These are phyloP conservation scores for Cerrena zonata DNA, from an alignment of 1,284 basidiomycete species.

Conservation along the genomic window DNA sequence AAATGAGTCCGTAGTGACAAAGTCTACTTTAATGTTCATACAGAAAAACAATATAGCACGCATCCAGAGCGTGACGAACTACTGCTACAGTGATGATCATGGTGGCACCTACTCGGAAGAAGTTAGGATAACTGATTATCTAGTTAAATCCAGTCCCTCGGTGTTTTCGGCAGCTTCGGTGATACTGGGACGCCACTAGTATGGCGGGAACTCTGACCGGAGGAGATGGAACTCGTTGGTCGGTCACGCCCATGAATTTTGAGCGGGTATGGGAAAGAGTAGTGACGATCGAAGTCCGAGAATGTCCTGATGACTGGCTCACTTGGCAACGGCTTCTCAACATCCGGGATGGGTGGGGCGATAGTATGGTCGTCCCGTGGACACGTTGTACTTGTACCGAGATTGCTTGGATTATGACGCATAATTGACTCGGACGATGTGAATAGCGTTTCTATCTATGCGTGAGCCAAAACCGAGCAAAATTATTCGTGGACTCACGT, in stretches of 20 bases:
- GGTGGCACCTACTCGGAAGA: no score
- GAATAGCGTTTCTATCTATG: conserved; percentile 24
- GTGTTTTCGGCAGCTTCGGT: no score
- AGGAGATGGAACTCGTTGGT: neutral
- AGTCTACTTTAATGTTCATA: neutral
- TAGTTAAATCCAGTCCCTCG: no score
- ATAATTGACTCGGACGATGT: conserved; percentile 39
- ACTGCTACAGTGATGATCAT: no score
- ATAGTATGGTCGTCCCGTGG: conserved; percentile 9
- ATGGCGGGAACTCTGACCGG: neutral
- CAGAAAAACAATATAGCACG: no score
- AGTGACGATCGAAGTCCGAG: conserved; percentile 7
- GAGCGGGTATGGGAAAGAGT: conserved; percentile 1
- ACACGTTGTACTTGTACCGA: conserved; percentile 16
- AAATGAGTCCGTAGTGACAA: no score
- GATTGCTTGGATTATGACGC: conserved; percentile 28
- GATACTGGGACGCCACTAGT: conserved; percentile 1
- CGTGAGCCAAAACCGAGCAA: neutral
- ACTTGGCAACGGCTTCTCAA: neutral
- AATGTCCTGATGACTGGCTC: conserved; percentile 6
- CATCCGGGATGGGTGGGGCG: neutral
- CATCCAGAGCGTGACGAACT: no score
- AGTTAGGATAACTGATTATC: no score
- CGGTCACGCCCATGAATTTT: neutral
- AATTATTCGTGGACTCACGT: conserved; percentile 4